Evolutionary conservation across 306 rosid species (phyloP), one percentile per base, ranked within the genome.

Genomic region (Trifolium fragiferum): DNA sequence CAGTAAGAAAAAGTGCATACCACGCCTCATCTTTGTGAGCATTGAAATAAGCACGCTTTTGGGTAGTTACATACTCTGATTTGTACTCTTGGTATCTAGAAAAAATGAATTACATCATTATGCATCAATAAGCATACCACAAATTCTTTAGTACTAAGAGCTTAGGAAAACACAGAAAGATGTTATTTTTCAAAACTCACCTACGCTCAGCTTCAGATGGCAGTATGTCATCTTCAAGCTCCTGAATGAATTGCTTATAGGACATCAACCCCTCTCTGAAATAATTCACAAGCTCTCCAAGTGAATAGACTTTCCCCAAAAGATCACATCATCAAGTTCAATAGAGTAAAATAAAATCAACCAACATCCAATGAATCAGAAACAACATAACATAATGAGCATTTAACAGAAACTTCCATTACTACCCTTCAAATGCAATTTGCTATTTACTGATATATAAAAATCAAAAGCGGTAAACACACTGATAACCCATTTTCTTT

Each of bases 151-250:
- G 63, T 68, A 72, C 40, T 35, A 37, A 19, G 16, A 80, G 43
- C 50, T 53, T 41, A 30, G 23, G 40, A 70, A 19, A 27, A 50
- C 63, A 41, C 49, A 74, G 73, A 20, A 35, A 27, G 43, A 66
- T 58, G 32, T 73, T 50, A 40, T 27, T 74, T 69, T 72, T 44
- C 33, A 49, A 46, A 67, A 66, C 71, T 37, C 85, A 90, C 99
- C 99, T 95, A 68, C 92, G 96, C 83, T 95, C 99, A 16, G 98
- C 99, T 87, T 95, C 99, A 74, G 90, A 73, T n/a, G 99, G 99
- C 38, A 95, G 83, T 62, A 95, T 70, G 79, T 95, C 99, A 87
- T 95, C 99, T 80, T 95, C 99, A 77, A 95, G 97, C 86, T 95
- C 99, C 86, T 95, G 99, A 77, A 95, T 95, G 87, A 95, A 95